Conservation (phyloP, 257 asterid species). For the Solanum boliviense region DNA sequence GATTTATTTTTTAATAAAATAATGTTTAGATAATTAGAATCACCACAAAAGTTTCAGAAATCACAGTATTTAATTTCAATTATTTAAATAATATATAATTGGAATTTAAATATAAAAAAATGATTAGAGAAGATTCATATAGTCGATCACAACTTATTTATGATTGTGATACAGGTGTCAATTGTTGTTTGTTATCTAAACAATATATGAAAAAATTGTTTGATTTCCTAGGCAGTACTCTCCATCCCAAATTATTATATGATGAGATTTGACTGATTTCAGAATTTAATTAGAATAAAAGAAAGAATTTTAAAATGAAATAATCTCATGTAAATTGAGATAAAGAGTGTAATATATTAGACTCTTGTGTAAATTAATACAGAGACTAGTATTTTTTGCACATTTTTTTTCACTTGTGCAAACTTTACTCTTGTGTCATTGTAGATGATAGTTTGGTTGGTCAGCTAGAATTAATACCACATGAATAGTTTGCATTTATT, state of each 20-base stretch:
- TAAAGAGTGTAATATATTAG: neutral
- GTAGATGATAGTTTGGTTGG: neutral
- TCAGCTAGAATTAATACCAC: neutral
- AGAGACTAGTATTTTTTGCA: neutral
- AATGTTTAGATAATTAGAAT: neutral
- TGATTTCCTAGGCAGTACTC: neutral
- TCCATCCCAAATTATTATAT: neutral
- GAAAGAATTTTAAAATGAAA: neutral
- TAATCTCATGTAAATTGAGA: neutral
- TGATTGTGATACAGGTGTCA: neutral
- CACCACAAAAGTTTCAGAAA: neutral
- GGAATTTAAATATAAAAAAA: neutral
- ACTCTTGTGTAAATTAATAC: neutral
- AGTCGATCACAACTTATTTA: neutral
- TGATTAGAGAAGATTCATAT: neutral
- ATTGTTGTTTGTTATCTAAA: neutral
- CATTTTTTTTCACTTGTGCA: neutral
- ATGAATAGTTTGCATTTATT: neutral
- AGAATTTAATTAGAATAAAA: neutral
- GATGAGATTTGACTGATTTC: neutral
- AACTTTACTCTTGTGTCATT: neutral
- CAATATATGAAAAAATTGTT: neutral
- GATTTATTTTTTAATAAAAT: neutral
- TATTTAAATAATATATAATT: neutral
- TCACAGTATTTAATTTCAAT: neutral